Evolutionary conservation across 1,139 yeast genomes (phyloP), one percentile per base, ranked within the genome.

Genomic region (Debaryomycetaceae sp.): DNA sequence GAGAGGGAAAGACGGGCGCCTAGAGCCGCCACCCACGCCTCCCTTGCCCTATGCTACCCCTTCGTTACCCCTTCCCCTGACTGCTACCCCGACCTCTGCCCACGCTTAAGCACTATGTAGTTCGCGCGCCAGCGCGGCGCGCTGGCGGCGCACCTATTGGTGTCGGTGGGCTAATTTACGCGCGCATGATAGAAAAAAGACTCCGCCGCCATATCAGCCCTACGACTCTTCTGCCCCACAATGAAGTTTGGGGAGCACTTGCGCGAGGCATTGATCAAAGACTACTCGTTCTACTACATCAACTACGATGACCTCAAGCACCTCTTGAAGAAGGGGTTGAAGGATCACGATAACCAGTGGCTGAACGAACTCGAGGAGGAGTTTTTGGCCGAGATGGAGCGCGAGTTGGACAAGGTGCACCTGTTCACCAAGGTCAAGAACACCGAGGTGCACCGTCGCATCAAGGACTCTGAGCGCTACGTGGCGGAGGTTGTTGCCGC

Each of bases 281-380:
- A 86, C 60, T 89, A 88, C 60, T 78, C 83, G 44, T 88, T 82
- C 65, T 89, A 89, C 61, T 89, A 89, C 55, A 82, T 89, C 44
- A 71, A 88, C 30, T 89, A 89, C 48, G 96, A 88, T 61, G 96
- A 86, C 53, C 71, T 89, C 53, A 89, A 89, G 58, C 78, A 81
- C 45, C 82, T 78, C 41, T 59, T 89, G 48, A 83, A 85, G 48
- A 75, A 76, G 45, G 81, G 81, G 12, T 62, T 84, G 40, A 62
- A 67, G 44, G 65, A 60, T 36, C 73, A 75, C 40, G 69, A 70
- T 34, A 61, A 62, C 34, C 46, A 53, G 27, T 89, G 97, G 97
- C 67, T 75, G 33, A 78, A 82, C 42, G 74, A 73, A 29, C 64
- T 81, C 36, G 97, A 89, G 54, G 95, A 88, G 48, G 76, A 78